Evolutionary conservation across 139 green algal genomes (phyloP), one percentile per base, ranked within the genome.

Genomic region (Chlamydomonas applanata): DNA sequence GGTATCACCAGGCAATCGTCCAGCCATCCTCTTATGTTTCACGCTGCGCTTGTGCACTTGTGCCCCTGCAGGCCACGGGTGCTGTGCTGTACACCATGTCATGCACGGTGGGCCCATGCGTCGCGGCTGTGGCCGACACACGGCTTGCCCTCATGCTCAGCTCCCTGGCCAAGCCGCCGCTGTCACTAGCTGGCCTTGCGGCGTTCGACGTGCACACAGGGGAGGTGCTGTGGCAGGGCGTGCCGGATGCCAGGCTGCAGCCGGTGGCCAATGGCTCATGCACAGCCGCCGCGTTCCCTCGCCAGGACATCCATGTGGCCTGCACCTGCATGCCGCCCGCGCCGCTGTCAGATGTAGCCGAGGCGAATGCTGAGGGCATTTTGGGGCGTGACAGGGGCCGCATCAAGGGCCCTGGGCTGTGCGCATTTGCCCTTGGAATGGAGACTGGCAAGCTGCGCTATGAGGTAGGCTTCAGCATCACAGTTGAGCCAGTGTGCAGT

Each of bases 391-490:
- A 49, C 40, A 49, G 40, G 7, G 11, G 40, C 53, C 53, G 53
- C 53, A 61, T 66, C 11, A 66, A 40, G 59, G 59, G n/a, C n/a
- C 59, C 59, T 25, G 59, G 59, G 25, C 27, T 66, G n/a, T 66
- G 59, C n/a, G 59, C 59, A 4, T 66, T 66, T 36, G 17, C 59
- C 3, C 3, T 66, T 13, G 25, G n/a, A 13, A 4, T 27, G 27
- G 59, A 66, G 11, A 66, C 59, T 34, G 59, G 59, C n/a, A 34
- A 27, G 25, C 59, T 66, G 59, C 20, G 59, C n/a, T 40, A 24
- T 35, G 59, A 66, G 59, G 59, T 66, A 25, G 9, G 59, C 11
- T 4, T 14, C 25, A 4, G 59, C 20, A 36, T 13, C 40, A 49
- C 7, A 19, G 40, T 49, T 11, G n/a, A n/a, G n/a, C n/a, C n/a